phyloP scores from a whole-genome alignment of 768 basidiomycete genomes.

The Dacryopinax primogenitus region DNA sequence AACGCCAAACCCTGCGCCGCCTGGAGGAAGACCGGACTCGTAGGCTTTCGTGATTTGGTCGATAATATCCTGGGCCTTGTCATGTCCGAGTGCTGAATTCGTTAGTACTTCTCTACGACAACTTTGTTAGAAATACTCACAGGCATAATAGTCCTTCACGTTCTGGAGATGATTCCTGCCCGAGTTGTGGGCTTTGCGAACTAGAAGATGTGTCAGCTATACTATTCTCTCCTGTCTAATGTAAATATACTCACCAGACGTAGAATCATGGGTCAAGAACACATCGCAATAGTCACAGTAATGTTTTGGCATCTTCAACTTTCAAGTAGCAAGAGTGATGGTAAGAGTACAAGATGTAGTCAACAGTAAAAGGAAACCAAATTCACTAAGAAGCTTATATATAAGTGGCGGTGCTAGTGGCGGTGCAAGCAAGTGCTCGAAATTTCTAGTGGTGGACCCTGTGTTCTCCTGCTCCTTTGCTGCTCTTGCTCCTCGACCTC shows the following conservation, averaged over 20 bases:
- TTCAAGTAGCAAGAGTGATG: neutral
- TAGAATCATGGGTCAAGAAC: constrained; percentile 85
- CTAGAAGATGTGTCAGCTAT: constrained; percentile 32
- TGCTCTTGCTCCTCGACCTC: too few relatives aligned
- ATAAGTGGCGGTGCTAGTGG: neutral
- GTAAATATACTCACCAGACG: constrained; percentile 49
- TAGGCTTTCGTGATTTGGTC: constrained; percentile 95
- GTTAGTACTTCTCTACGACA: neutral
- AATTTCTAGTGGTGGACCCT: constrained; percentile 9
- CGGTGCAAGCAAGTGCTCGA: too few relatives aligned
- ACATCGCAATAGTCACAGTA: constrained; percentile 93
- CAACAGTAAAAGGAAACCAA: too few relatives aligned
- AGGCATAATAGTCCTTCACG: constrained; percentile 93
- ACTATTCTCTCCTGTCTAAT: neutral
- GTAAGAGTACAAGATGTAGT: neutral
- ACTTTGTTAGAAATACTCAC: constrained; percentile 34
- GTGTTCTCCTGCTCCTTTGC: neutral
- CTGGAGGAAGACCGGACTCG: constrained; percentile 73
- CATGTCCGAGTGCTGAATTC: constrained; percentile 43
- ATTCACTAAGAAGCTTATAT: too few relatives aligned
- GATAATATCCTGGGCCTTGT: constrained; percentile 96
- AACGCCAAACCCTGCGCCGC: constrained; percentile 66
- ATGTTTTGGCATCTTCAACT: constrained; percentile 51
- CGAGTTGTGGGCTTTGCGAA: constrained; percentile 95
- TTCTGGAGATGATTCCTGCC: constrained; percentile 95